Evolutionary conservation across 192 early-diverging fungal genomes (phyloP).

Genomic region (Backusella liffmaniae): DNA sequence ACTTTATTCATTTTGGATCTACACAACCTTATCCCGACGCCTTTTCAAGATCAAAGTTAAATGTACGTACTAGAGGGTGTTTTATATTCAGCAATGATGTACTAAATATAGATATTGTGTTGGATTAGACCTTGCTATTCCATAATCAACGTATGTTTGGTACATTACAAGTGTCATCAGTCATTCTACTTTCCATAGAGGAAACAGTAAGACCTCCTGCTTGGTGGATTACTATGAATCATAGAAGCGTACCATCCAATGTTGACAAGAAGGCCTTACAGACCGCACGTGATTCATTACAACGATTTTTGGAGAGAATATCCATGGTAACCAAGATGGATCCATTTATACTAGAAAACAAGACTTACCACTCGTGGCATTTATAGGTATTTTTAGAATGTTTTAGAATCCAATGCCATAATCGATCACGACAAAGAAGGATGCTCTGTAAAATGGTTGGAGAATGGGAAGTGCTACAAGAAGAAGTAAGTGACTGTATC

Average conservation of each 20-base stretch:
- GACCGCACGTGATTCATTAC: conserved; percentile 7
- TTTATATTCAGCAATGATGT: not conserved
- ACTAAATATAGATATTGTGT: not conserved
- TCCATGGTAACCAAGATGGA: conserved; percentile 12
- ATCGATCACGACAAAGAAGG: conserved; percentile 59
- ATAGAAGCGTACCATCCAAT: not conserved
- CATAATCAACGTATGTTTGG: conserved; percentile 42
- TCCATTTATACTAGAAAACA: not conserved
- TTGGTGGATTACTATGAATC: conserved; percentile 25
- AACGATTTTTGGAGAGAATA: conserved; percentile 19
- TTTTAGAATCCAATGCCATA: conserved; percentile 55
- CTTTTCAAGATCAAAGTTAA: conserved; percentile 49
- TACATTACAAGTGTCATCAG: conserved; percentile 8
- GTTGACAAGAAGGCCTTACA: not conserved
- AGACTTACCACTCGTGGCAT: not conserved
- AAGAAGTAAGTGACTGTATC: conserved; percentile 34
- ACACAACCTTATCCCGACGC: conserved; percentile 49
- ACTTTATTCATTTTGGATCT: conserved; percentile 43
- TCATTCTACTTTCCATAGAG: conserved; percentile 11
- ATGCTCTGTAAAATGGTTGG: conserved; percentile 55
- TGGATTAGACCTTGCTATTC: conserved; percentile 42
- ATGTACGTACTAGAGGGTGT: conserved; percentile 21
- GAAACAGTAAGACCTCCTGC: conserved; percentile 27
- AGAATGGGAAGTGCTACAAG: conserved; percentile 59
- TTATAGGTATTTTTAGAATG: conserved; percentile 50